Evolutionary conservation across 768 basidiomycete genomes (phyloP), one percentile per base, ranked within the genome.

Genomic region (Tubosaeta brunneosetosa): DNA sequence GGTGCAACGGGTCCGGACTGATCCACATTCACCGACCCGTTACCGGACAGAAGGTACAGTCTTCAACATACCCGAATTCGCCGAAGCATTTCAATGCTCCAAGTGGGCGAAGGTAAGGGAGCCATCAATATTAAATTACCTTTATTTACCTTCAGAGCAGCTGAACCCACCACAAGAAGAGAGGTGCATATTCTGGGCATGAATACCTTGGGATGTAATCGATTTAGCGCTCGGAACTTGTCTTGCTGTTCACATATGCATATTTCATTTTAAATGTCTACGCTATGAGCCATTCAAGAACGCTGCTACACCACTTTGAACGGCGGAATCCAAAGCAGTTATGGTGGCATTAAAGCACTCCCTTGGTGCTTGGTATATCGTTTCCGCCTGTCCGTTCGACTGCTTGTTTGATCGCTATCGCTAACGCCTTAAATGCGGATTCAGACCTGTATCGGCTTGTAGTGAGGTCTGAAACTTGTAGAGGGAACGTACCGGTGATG

Each of bases 361-460:
- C 97, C 71, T 99, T 99, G 4, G 97, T 98, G 65, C 91, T 94
- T 0, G 95, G 95, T 29, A 97, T 84, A 52, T 99, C 97, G 58
- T 83, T 79, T 5, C 90, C 83, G 5, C 93, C 93, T 1, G 94
- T 97, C 50, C 77, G 78, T 66, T 91, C 83, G 57, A 97, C 88
- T n/a, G 97, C 97, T 70, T 97, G 85, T 50, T 88, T 84, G 59
- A 99, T 94, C 9, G 95, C 97, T 33, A 99, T 76, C 1, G 97
- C 97, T 17, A 98, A 72, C 1, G 97, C 95, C 72, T 99, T 99
- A 82, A 99, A 99, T 4, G 95, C 93, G 3, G 94, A 93, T 71
- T 99, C 97, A 12, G 94, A 85, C 49, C 97, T 98, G 62, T 31
- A 38, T 27, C 13, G 34, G 9, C n/a, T 31, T 29, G 33, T 49